Evolutionary conservation across 495 filamentous ascomycete species (phyloP).

Genomic region (Penicillium macrosclerotiorum): DNA sequence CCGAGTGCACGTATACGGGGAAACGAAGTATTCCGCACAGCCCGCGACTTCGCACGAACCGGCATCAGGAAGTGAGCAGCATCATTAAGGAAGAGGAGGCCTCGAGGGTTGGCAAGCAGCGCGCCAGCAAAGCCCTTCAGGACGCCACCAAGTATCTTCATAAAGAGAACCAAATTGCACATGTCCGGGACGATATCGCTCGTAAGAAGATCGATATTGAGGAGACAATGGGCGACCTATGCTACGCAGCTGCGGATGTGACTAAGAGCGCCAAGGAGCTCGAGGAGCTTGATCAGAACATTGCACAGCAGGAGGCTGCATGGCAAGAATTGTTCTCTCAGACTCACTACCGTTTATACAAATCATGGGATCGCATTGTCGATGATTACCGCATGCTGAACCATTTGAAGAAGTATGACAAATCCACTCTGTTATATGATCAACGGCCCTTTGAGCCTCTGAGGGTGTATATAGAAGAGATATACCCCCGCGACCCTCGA

Average conservation of each 20-base stretch:
- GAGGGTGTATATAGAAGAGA: conserved; percentile 48
- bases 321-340: conserved; percentile 5
- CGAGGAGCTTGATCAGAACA: conserved; percentile 24
- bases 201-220: conserved; percentile 26
- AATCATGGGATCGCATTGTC: conserved; percentile 8
- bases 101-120: not conserved
- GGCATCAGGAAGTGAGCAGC: conserved; percentile 20
- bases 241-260: conserved; percentile 30
- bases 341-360: conserved; percentile 22
- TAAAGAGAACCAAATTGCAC: conserved; percentile 24
- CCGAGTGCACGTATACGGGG: conserved; percentile 12
- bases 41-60: conserved; percentile 14
- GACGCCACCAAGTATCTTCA: conserved; percentile 29
- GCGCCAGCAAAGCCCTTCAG: not conserved
- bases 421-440: conserved; percentile 60
- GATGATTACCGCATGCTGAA: conserved; percentile 24
- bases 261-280: conserved; percentile 27
- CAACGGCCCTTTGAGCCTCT: conserved; percentile 60
- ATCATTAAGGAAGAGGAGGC: conserved; percentile 3
- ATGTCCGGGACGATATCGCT: conserved; percentile 25
- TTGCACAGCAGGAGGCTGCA: conserved; percentile 10
- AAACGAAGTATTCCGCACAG: conserved; percentile 15
- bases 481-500: conserved; percentile 45
- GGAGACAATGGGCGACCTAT: conserved; percentile 26
- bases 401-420: conserved; percentile 24